Percentiles rank a stretch among this genome's conserved stretches.
These are phyloP conservation scores for Saccharomyces kudriavzevii DNA, from an alignment of 805 yeast species.

Conservation along the genomic window DNA sequence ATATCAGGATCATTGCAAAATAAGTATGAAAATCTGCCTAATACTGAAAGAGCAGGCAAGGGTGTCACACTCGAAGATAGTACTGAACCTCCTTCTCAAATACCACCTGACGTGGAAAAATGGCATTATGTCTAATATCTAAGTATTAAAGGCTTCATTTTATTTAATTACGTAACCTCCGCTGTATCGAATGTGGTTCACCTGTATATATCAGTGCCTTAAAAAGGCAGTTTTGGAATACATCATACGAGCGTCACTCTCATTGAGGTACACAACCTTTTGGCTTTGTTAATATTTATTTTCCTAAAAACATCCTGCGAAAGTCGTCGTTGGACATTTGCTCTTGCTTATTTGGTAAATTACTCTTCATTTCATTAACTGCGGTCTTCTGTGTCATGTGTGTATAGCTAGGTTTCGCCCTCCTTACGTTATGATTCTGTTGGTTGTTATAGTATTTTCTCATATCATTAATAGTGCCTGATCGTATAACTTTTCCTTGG, in stretches of 20 bases:
- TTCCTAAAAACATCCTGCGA: conserved; percentile 29
- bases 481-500: conserved; percentile 29
- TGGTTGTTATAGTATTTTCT: conserved; percentile 3
- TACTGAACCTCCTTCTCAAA: conserved; percentile 23
- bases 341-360: not conserved
- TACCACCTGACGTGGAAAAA: conserved; percentile 36
- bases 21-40: conserved; percentile 28
- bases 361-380: not conserved
- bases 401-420: not conserved
- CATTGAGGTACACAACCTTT: not conserved
- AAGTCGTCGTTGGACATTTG: conserved; percentile 31
- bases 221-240: not conserved
- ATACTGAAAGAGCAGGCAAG: conserved; percentile 49
- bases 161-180: not conserved
- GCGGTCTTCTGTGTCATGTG: not conserved
- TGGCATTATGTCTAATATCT: conserved; percentile 24
- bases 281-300: conserved; percentile 2
- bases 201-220: not conserved
- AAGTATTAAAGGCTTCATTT: not conserved
- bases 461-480: conserved; percentile 32
- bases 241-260: not conserved
- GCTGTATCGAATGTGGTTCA: not conserved
- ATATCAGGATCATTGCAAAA: conserved; percentile 36
- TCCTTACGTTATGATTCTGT: no score
- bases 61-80: conserved; percentile 21